A percentile compares a stretch with the other conserved stretches of the same genome.
phyloP scores from a whole-genome alignment of 768 basidiomycete genomes.

The Pisolithus microcarpus region DNA sequence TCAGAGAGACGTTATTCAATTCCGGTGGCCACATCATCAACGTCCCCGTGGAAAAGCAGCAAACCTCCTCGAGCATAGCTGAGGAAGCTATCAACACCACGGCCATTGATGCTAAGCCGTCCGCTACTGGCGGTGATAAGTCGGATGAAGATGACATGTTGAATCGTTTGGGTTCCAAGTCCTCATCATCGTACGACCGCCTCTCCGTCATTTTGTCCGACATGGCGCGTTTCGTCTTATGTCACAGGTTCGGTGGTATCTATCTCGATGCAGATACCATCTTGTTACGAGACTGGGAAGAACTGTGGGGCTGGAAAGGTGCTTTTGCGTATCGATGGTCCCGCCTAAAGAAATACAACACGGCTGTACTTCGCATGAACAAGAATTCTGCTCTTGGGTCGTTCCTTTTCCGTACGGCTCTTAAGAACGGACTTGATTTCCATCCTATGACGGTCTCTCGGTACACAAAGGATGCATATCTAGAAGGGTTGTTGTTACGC shows the following conservation, averaged over 20 bases:
- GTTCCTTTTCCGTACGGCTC: constrained; percentile 88
- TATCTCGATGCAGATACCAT: constrained; percentile 97
- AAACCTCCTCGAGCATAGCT: constrained; percentile 12
- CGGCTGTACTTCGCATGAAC: constrained; percentile 91
- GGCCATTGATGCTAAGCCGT: constrained; percentile 14
- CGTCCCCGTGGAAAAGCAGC: constrained; percentile 42
- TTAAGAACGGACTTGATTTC: constrained; percentile 92
- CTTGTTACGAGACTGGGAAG: constrained; percentile 96
- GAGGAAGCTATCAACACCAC: constrained; percentile 20
- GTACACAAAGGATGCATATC: constrained; percentile 82
- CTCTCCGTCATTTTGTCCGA: constrained; percentile 92
- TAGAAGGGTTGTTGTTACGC: constrained; percentile 78
- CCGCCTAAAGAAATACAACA: constrained; percentile 88
- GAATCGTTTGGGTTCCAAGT: constrained; percentile 86
- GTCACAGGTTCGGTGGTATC: constrained; percentile 92
- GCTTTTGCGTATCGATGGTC: constrained; percentile 98
- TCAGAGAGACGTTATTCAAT: constrained; percentile 74
- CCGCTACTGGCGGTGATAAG: constrained; percentile 22
- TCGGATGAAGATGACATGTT: constrained; percentile 47
- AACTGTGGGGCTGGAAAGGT: constrained; percentile 94
- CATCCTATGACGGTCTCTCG: constrained; percentile 93
- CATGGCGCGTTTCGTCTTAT: constrained; percentile 96
- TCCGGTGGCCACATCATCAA: constrained; percentile 74
- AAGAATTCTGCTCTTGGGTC: constrained; percentile 86
- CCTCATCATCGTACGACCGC: constrained; percentile 80